phyloP scores from a whole-genome alignment of 2,329 filamentous ascomycete genomes.

The Sporothrix brasiliensis region DNA sequence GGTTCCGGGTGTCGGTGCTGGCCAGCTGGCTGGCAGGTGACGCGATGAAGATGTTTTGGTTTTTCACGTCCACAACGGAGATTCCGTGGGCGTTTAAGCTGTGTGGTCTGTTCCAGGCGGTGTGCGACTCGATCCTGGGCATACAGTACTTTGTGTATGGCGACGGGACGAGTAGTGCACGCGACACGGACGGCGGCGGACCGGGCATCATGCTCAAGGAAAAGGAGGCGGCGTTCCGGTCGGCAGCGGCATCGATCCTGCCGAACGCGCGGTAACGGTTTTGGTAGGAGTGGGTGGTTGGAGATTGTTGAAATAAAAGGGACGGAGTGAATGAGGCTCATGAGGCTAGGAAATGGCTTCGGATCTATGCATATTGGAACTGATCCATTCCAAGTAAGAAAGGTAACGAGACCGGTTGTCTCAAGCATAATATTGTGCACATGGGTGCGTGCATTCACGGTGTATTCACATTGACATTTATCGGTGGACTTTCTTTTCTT shows the following conservation, averaged over 20 bases:
- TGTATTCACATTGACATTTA: background rate
- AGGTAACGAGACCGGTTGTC: background rate
- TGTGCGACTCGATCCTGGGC: constrained; percentile 73
- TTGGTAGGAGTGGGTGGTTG: background rate
- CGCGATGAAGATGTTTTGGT: constrained; percentile 85
- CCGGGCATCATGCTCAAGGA: constrained; percentile 32
- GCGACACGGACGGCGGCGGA: background rate
- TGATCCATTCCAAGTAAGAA: background rate
- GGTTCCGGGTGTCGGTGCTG: constrained; percentile 75
- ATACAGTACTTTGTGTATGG: constrained; percentile 75
- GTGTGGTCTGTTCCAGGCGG: constrained; percentile 79
- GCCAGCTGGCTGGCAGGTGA: constrained; percentile 79
- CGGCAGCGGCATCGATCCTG: constrained; percentile 26
- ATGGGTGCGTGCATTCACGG: constrained; percentile 7
- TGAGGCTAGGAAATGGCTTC: no score
- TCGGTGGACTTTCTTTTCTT: background rate
- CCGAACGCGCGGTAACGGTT: constrained; percentile 7
- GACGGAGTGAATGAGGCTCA: no score
- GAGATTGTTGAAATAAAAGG: background rate
- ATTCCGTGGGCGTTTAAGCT: constrained; percentile 81
- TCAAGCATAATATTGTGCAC: background rate
- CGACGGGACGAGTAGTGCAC: constrained; percentile 44
- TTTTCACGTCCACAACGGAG: constrained; percentile 69
- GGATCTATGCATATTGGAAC: background rate
- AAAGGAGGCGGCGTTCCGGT: constrained; percentile 31